Conservation (phyloP, 2,329 filamentous ascomycete genomes). For the Talaromyces albobiverticillius region DNA sequence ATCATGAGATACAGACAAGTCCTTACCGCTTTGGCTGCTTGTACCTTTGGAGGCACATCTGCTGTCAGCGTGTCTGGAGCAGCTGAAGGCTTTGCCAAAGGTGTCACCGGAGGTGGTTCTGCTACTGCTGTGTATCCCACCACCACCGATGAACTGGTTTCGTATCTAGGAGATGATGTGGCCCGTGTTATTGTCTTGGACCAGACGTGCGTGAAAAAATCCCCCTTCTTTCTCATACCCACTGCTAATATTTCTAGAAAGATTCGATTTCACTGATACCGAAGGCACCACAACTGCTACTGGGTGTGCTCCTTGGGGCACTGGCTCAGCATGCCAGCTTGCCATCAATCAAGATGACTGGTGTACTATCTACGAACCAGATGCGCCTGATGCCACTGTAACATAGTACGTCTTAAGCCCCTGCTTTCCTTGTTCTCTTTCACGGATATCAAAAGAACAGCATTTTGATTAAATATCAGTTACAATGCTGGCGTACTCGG, state of each 20-base stretch:
- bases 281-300: slow-evolving; percentile 51
- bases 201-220: background rate
- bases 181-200: slow-evolving; percentile 10
- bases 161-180: slow-evolving; percentile 6
- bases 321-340: slow-evolving; percentile 52
- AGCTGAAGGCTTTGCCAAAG: slow-evolving; percentile 11
- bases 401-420: slow-evolving; percentile 34
- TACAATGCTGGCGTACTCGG: slow-evolving; percentile 53
- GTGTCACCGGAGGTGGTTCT: slow-evolving; percentile 10
- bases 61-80: slow-evolving; percentile 8
- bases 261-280: slow-evolving; percentile 54
- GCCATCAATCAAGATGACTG: slow-evolving; percentile 60
- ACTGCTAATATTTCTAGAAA: background rate
- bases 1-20: slow-evolving; percentile 4
- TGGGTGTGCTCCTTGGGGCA: slow-evolving; percentile 60
- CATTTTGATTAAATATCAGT: background rate
- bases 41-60: background rate
- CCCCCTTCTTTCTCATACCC: background rate
- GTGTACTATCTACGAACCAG: slow-evolving; percentile 59
- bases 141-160: slow-evolving; percentile 9
- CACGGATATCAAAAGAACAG: background rate
- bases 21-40: background rate
- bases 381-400: slow-evolving; percentile 47
- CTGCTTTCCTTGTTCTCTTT: too few relatives aligned
- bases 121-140: slow-evolving; percentile 8